phyloP scores from a whole-genome alignment of 352 stramenopile species.

The Phytopythium kandeliae region DNA sequence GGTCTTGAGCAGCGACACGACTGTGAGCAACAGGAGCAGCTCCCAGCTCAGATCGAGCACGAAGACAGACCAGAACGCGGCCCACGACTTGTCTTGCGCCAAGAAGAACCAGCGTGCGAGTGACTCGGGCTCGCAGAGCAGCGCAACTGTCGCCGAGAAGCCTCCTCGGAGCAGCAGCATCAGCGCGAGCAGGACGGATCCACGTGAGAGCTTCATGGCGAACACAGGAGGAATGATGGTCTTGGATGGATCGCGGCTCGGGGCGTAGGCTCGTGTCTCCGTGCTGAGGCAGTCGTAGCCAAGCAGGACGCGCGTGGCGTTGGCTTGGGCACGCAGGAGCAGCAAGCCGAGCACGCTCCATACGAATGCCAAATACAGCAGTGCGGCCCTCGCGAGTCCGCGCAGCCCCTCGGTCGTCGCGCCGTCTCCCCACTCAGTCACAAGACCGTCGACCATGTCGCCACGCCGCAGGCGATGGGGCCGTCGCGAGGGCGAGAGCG shows the following conservation, averaged over 20 bases:
- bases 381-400: conserved; percentile 13
- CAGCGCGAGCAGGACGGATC: background rate
- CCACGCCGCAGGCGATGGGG: background rate
- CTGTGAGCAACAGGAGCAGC: background rate
- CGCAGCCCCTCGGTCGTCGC: background rate
- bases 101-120: conserved; percentile 6
- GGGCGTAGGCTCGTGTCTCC: background rate
- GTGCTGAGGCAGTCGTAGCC: conserved; percentile 8
- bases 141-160: background rate
- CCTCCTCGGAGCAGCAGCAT: conserved; percentile 3
- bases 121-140: background rate
- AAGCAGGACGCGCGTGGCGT: conserved; percentile 14
- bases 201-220: conserved; percentile 1
- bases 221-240: conserved; percentile 3
- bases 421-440: background rate
- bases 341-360: conserved; percentile 17
- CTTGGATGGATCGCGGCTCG: background rate
- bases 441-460: background rate
- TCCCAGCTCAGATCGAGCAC: conserved; percentile 6
- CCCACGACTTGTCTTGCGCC: background rate
- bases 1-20: conserved; percentile 4
- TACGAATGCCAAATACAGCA: conserved; percentile 18
- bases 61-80: conserved; percentile 1
- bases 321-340: conserved; percentile 15
- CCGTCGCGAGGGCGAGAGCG: background rate